These are phyloP conservation scores for Cadophora malorum DNA, from an alignment of 2,329 filamentous ascomycete genomes.

Conservation along the genomic window DNA sequence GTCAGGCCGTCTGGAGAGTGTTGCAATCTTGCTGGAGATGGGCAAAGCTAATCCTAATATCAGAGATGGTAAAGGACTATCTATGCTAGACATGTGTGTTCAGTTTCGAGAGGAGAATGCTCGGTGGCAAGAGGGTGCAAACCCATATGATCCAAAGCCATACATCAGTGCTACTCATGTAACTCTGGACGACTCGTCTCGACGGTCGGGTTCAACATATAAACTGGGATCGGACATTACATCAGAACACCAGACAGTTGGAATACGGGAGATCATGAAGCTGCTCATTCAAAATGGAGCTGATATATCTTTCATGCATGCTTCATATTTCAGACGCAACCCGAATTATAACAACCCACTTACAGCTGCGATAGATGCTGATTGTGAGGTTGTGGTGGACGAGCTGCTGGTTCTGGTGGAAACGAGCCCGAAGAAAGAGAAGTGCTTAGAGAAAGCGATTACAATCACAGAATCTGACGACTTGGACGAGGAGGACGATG, in stretches of 20 bases:
- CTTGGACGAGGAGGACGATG: neutral
- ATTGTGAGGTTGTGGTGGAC: slow-evolving; percentile 24
- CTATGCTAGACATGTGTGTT: slow-evolving; percentile 24
- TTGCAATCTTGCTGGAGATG: slow-evolving; percentile 23
- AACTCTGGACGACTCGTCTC: neutral
- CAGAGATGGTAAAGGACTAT: slow-evolving; percentile 10
- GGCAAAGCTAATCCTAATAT: slow-evolving; percentile 24
- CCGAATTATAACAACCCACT: neutral
- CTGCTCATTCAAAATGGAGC: slow-evolving; percentile 26
- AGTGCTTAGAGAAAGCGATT: neutral
- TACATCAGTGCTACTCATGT: neutral
- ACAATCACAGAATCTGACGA: neutral
- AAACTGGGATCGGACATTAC: neutral
- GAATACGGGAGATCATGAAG: slow-evolving; percentile 27
- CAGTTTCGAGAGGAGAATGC: slow-evolving; percentile 25
- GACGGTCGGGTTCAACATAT: neutral
- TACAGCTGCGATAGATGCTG: slow-evolving; percentile 5
- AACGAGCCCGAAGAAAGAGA: neutral
- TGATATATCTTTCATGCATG: slow-evolving; percentile 27
- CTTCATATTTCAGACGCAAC: neutral
- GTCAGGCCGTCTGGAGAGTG: slow-evolving; percentile 29
- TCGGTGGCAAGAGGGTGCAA: slow-evolving; percentile 15
- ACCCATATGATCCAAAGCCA: too few relatives aligned
- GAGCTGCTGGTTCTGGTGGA: slow-evolving; percentile 23
- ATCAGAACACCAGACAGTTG: slow-evolving; percentile 19